Percentiles rank a stretch among this genome's conserved stretches.
phyloP scores from a whole-genome alignment of 2,329 filamentous ascomycete species.

The Escovopsis sp. region DNA sequence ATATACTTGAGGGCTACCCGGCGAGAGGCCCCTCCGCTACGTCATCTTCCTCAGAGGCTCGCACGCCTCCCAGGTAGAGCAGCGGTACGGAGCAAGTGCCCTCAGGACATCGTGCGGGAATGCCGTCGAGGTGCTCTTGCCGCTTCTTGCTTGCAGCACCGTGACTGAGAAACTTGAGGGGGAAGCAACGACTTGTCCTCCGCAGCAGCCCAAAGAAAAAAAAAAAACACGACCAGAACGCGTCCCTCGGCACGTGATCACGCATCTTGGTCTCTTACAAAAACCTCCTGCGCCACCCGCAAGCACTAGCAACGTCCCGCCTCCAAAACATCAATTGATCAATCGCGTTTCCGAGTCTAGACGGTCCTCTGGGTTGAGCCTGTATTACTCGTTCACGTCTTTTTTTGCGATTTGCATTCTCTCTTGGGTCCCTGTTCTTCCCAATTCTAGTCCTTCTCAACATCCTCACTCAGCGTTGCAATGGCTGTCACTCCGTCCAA shows the following conservation, averaged over 20 bases:
- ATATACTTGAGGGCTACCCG: neutral
- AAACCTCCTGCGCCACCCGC: constrained; percentile 20
- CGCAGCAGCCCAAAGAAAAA: no score
- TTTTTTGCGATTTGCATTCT: no score
- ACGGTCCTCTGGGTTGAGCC: no score
- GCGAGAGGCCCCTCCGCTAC: no score
- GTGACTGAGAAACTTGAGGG: constrained; percentile 1
- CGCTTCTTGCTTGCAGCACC: neutral
- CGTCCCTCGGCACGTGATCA: constrained; percentile 24
- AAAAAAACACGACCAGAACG: constrained; percentile 19
- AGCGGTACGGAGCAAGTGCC: no score
- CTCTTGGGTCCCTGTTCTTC: constrained; percentile 5
- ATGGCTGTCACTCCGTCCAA: constrained; percentile 59
- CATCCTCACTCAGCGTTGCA: constrained; percentile 17
- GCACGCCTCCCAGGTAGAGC: no score
- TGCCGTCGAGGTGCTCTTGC: no score
- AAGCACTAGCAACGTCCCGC: neutral
- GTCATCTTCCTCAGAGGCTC: no score
- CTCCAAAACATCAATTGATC: no score
- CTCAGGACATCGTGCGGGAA: no score
- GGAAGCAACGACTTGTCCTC: no score
- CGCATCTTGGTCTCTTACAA: constrained; percentile 22
- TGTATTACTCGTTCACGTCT: constrained; percentile 3
- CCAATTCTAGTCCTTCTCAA: neutral
- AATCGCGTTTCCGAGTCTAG: no score